Base-by-base conservation (phyloP, 768 basidiomycete genomes). In the Sporobolomyces phaffii region DNA sequence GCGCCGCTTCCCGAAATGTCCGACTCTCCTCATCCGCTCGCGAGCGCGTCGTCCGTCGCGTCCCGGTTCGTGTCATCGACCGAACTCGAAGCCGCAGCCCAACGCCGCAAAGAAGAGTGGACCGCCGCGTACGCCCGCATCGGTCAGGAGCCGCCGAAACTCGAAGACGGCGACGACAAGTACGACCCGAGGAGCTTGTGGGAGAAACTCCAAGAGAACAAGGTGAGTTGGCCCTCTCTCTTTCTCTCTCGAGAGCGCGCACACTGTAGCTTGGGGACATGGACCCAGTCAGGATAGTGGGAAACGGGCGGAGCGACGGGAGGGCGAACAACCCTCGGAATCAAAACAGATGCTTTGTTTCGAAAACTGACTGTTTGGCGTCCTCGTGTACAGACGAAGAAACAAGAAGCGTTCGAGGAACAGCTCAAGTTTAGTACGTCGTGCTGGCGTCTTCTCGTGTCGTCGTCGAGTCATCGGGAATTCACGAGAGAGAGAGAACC, bases 401-500 rank as follows among this genome's bases (percentile, higher is more conserved):
- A 78, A 64, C 77, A 73, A n/a, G 78, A 78, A 66, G 77, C 78
- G 69, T 79, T 78, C 76, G 79, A 79, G 58, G 76, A 76, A 50
- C 78, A 79, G 73, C 77, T 79, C 77, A 79, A 78, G 48, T 65
- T 80, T 57, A 72, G 70, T 72, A 24, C 49, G 70, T 60, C 40
- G 10, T 15, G 17, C 8, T 36, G 9, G 36, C 20, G 9, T 20
- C 18, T 17, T 33, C 34, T 33, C 52, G 13, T 48, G 31, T n/a
- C 33, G 3, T 31, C 34, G 45, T 36, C n/a, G n/a, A n/a, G n/a
- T n/a, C n/a, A n/a, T n/a, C n/a, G n/a, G n/a, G n/a, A n/a, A n/a
- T n/a, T n/a, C n/a, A n/a, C 29, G 14, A 17, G 26, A 22, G 38
- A 38, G 38, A 38, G 38, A 9, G 38, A 44, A 11, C 34, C 11